Base-by-base conservation (phyloP, 352 stramenopile genomes). In the Globisporangium nagaii region DNA sequence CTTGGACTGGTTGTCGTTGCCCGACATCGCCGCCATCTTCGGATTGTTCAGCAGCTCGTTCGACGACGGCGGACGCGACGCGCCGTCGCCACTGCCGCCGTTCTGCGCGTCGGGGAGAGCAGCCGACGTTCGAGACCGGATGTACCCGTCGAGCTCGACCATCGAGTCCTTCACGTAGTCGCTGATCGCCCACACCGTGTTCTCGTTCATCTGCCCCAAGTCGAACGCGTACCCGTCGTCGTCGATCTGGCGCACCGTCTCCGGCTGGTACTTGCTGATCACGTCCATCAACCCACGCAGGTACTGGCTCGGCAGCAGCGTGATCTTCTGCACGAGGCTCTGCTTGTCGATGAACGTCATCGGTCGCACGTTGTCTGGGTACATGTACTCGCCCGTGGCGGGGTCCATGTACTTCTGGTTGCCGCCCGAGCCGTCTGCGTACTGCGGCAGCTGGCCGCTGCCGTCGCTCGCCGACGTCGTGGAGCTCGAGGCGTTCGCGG, bases 191-290 rank as follows among this genome's bases (percentile, higher is more conserved):
- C 80, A 93, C 35, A 91, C 83, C 0, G 83, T 93, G 63, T 93
- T 93, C 62, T 93, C 83, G 60, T 90, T 89, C 83, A 93, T 93
- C 58, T 91, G 83, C 10, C 82, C 83, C 19, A 93, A 53, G 45
- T 93, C 83, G 35, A 93, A 93, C 11, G 82, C 83, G 60, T 93
- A 93, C n/a, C 80, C 80, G 39, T 93, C 83, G 60, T 93, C 83
- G 53, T 93, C 83, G 46, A 93, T 82, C 67, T 93, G 80, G 19
- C 83, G 83, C 40, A 93, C 83, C 1, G 78, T 93, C 56, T 93
- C 83, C 0, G 81, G 80, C 54, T 93, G 83, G 58, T 93, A 93
- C 66, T 93, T 93, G 67, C 78, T 91, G 58, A 93, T 93, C 12
- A 93, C 81, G 52, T 93, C 83, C 72, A 93, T 91, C 27, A 93